Base-by-base conservation (phyloP, 495 filamentous ascomycete species). In the Penicillium maclennaniae region DNA sequence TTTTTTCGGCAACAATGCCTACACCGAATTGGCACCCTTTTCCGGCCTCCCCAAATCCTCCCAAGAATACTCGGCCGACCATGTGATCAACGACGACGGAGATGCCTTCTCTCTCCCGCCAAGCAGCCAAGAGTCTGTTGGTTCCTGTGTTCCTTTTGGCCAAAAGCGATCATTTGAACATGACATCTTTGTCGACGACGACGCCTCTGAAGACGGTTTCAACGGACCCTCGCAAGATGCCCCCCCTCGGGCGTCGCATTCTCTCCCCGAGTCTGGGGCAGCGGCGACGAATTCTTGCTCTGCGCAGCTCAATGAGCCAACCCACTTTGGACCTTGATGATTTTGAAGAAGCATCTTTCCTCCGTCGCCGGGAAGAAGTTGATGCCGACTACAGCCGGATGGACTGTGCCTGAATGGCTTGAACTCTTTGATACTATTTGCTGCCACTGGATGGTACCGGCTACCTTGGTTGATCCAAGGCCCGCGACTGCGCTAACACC, bases 21-120 rank as follows among this genome's bases (percentile, higher is more conserved):
- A 47, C 50, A 49, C 77, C 9, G 88, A 89, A 58, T 72, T 93
- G 25, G 70, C 82, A 15, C 88, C 90, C 6, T 93, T 89, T 69
- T 89, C 87, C 69, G 88, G 89, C 1, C 74, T 88, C 53, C 69
- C 85, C 62, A 87, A 85, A 60, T 76, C 83, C 38, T 45, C 40
- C 8, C 19, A 56, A 26, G 41, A 56, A 47, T 48, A 56, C 26
- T 40, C 26, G 16, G 17, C 49, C 49, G 42, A 65, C 6, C 44
- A 52, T 19, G 15, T 69, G 4, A 43, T 61, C 41, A 68, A 49
- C 10, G 73, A 76, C 21, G 71, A 74, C n/a, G 62, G 68, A 8
- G 74, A 78, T 25, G 60, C 68, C 0, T 70, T 66, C 44, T 76
- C 75, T 12, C 65, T 75, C 27, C 70, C 74, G 3, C 53, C 72